A percentile compares a stretch with the other conserved stretches of the same genome.
These are phyloP conservation scores for Dianthus caryophyllus DNA, from an alignment of 148 eudicot species.

Conservation along the genomic window DNA sequence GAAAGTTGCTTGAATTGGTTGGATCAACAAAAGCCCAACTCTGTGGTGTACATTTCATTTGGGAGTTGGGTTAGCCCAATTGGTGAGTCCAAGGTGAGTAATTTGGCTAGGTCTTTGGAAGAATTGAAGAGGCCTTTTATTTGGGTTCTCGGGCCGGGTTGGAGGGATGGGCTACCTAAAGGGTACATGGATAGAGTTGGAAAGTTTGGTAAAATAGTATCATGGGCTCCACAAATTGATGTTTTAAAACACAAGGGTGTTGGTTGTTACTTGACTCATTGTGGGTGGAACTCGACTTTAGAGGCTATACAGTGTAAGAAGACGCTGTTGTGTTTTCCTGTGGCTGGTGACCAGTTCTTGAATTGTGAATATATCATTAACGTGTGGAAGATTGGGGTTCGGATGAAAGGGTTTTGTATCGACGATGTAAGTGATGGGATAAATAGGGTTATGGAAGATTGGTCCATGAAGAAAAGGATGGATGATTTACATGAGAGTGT, in stretches of 20 bases:
- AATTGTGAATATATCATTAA: constrained; percentile 60
- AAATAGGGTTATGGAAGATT: constrained; percentile 33
- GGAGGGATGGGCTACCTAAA: constrained; percentile 63
- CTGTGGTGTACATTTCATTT: constrained; percentile 69
- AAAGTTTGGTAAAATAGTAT: constrained; percentile 43
- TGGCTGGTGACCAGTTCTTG: constrained; percentile 72
- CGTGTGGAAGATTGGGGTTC: constrained; percentile 63
- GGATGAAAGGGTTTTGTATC: constrained; percentile 33
- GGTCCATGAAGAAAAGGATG: constrained; percentile 34
- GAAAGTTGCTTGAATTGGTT: constrained; percentile 60
- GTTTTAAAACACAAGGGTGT: constrained; percentile 53
- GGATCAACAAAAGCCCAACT: constrained; percentile 38
- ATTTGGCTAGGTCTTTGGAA: constrained; percentile 56
- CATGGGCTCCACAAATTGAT: constrained; percentile 77
- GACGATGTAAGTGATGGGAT: constrained; percentile 39
- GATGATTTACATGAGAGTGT: constrained; percentile 33
- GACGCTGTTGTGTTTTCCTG: constrained; percentile 52
- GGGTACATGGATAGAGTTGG: constrained; percentile 37
- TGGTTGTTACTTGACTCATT: constrained; percentile 68
- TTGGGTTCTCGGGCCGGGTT: constrained; percentile 63
- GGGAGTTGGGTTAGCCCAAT: constrained; percentile 94
- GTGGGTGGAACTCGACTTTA: constrained; percentile 84
- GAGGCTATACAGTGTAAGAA: constrained; percentile 65
- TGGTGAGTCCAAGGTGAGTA: constrained; percentile 42
- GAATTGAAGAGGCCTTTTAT: constrained; percentile 48